These are phyloP conservation scores for Umbelopsis sp. DNA, from an alignment of 192 early-diverging fungal genomes.

Conservation along the genomic window DNA sequence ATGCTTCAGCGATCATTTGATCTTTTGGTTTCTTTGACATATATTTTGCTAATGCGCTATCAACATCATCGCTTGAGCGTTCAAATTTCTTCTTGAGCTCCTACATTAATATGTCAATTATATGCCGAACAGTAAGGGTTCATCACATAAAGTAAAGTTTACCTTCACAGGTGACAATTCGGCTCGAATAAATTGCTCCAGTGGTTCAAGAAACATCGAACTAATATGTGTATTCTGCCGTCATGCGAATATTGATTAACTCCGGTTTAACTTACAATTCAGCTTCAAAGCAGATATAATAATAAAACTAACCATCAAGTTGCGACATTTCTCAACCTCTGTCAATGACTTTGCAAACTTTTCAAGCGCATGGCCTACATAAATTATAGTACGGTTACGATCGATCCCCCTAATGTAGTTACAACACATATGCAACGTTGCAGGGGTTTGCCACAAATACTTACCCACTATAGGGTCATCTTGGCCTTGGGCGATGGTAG, in stretches of 20 bases:
- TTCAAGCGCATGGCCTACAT: constrained; percentile 49
- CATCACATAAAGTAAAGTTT: not conserved
- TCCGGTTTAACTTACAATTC: not conserved
- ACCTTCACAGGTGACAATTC: constrained; percentile 58
- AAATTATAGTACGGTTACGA: not conserved
- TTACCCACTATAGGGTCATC: constrained; percentile 52
- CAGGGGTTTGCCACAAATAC: not conserved
- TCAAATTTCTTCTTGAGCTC: constrained; percentile 63
- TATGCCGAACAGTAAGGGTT: not conserved
- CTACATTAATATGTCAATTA: constrained; percentile 26
- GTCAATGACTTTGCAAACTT: constrained; percentile 55
- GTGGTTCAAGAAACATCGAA: constrained; percentile 69
- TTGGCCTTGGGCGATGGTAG: constrained; percentile 49
- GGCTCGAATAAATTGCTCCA: constrained; percentile 63
- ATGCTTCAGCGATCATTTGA: constrained; percentile 57
- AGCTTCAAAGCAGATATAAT: not conserved
- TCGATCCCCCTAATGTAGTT: not conserved
- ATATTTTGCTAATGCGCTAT: constrained; percentile 56
- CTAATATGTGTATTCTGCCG: constrained; percentile 61
- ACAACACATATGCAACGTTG: not conserved
- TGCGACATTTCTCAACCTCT: constrained; percentile 56
- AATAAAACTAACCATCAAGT: constrained; percentile 46
- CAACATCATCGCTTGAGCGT: constrained; percentile 61
- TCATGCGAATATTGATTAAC: not conserved
- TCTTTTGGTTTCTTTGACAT: constrained; percentile 65